Evolutionary conservation across 345 rosid species (phyloP).

Genomic region (Rhodamnia rubescens): DNA sequence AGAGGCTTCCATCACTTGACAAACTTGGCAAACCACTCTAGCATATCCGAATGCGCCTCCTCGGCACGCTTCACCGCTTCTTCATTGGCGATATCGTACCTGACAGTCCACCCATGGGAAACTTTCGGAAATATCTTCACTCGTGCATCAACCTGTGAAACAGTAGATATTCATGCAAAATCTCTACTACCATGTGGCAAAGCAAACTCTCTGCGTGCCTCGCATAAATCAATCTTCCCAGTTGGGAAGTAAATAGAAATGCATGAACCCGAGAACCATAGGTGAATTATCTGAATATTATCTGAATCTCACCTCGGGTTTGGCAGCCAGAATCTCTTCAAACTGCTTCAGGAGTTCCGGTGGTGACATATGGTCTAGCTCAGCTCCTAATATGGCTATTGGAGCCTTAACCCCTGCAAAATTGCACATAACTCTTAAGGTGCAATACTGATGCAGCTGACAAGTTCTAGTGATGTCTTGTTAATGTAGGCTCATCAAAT

Average conservation of each 20-base stretch:
- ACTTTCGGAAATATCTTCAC: conserved; percentile 71
- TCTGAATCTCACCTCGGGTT: conserved; percentile 36
- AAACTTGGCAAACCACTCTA: conserved; percentile 52
- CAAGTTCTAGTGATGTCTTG: not conserved
- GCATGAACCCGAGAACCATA: not conserved
- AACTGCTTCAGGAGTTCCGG: conserved; percentile 38
- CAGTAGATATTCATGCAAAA: conserved; percentile 34
- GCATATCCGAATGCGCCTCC: conserved; percentile 55
- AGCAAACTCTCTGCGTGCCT: not conserved
- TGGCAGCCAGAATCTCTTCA: conserved; percentile 25
- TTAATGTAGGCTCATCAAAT: not conserved
- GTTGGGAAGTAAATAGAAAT: not conserved
- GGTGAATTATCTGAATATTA: conserved; percentile 20
- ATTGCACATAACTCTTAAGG: not conserved
- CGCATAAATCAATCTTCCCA: not conserved
- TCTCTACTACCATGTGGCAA: not conserved
- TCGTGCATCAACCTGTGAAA: conserved; percentile 49
- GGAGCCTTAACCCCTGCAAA: not conserved
- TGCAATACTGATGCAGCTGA: not conserved
- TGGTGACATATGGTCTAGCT: conserved; percentile 28
- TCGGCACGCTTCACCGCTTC: conserved; percentile 38
- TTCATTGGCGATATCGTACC: conserved; percentile 39
- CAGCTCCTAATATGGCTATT: conserved; percentile 34
- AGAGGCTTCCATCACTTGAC: conserved; percentile 24
- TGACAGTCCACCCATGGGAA: conserved; percentile 65